Evolutionary conservation across 202 grass and related monocot species (phyloP), one percentile per base, ranked within the genome.

Genomic region (Digitaria exilis): DNA sequence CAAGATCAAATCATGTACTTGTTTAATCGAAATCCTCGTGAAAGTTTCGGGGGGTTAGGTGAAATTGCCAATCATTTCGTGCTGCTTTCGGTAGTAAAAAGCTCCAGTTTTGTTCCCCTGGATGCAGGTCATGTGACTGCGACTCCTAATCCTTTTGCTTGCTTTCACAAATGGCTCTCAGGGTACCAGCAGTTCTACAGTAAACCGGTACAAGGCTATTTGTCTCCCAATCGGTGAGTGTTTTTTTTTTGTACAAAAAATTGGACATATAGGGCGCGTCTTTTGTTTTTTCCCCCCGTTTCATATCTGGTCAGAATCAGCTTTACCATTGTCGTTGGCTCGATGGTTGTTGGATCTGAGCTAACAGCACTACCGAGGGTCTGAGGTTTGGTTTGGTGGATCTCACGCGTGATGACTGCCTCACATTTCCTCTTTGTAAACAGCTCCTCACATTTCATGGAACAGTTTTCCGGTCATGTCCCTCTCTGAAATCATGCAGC

Each of bases 341-440:
- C 58, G 63, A 22, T 29, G 71, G 82, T 81, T 44, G 82, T 85
- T 85, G 82, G 77, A 82, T 76, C 73, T 76, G 73, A 76, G 73
- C 73, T 76, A 76, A 59, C 73, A 59, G 52, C 52, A 76, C 52
- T 55, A 46, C 44, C 22, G 51, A 55, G 55, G n/a, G 4, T 8
- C 21, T 39, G 26, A 42, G 65, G 67, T 31, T 18, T 50, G 39
- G 65, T 69, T 69, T 69, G 71, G 70, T 74, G 71, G 71, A 56
- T 19, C 48, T 74, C 71, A 24, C 10, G 21, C 19, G 71, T n/a
- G 48, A 73, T 74, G 4, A 73, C 45, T 14, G 1, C 48, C 71
- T 35, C 71, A 24, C 31, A 16, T 75, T 39, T 56, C 3, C 51
- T 7, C 25, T 11, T 24, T 75, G 1, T 31, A 37, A 74, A 74